Percentiles rank a stretch among this genome's conserved stretches.
These are phyloP conservation scores for Polysphondylium violaceum DNA, from an alignment of 78 protist species.

Conservation along the genomic window DNA sequence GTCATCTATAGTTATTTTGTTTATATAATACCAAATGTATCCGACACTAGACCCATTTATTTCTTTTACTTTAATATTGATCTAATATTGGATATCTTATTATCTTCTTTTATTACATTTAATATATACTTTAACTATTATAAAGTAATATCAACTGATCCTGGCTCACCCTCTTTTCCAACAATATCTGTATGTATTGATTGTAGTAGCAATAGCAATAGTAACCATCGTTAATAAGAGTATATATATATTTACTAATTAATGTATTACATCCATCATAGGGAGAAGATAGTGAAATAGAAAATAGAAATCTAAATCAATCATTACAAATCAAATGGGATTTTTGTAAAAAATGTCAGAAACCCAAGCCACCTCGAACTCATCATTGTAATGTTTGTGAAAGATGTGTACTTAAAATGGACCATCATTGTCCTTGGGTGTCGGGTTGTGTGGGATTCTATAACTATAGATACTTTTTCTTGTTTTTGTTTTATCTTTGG, in stretches of 20 bases:
- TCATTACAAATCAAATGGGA: background rate
- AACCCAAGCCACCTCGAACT: conserved; percentile 79
- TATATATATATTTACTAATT: background rate
- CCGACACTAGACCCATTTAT: background rate
- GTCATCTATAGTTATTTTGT: conserved; percentile 22
- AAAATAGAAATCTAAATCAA: background rate
- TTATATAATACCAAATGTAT: conserved; percentile 16
- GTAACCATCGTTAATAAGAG: background rate
- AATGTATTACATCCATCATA: background rate
- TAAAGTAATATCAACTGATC: conserved; percentile 26
- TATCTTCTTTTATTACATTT: conserved; percentile 26
- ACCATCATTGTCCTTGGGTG: conserved; percentile 98
- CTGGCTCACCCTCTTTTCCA: conserved; percentile 57
- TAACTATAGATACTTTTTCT: conserved; percentile 43
- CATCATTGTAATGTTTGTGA: conserved; percentile 93
- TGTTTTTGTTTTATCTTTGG: conserved; percentile 40
- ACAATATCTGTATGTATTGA: background rate
- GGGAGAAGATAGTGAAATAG: background rate
- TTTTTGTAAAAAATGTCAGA: conserved; percentile 43
- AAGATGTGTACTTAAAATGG: conserved; percentile 87
- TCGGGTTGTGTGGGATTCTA: conserved; percentile 89
- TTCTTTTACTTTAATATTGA: conserved; percentile 3
- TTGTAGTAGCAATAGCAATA: background rate
- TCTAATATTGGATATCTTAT: background rate
- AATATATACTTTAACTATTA: conserved; percentile 35